phyloP scores from a whole-genome alignment of 2,329 filamentous ascomycete species.

The Claviceps paspali region DNA sequence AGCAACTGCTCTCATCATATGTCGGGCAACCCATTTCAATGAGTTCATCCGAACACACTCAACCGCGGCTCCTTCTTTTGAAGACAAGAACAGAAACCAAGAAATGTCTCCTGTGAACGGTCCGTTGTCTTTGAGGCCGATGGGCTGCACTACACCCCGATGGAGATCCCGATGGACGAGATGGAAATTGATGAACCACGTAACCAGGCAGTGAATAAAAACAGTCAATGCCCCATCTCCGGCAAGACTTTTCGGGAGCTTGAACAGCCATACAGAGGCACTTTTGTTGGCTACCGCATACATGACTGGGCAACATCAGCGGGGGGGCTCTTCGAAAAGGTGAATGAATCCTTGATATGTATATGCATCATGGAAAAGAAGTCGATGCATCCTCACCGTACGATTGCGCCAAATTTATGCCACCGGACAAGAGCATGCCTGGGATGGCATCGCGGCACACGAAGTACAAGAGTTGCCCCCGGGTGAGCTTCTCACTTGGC shows the following conservation, averaged over 20 bases:
- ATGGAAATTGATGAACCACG: slow-evolving; percentile 33
- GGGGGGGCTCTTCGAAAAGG: not conserved
- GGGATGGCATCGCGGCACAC: not conserved
- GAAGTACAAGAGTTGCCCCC: not conserved
- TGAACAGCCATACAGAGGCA: not conserved
- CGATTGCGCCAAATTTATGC: not conserved
- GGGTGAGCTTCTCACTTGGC: not conserved
- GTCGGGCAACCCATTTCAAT: slow-evolving; percentile 12
- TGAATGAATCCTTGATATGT: too few species aligned
- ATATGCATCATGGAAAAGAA: not conserved
- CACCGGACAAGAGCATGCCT: slow-evolving; percentile 1
- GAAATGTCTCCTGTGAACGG: slow-evolving; percentile 19
- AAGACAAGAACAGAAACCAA: slow-evolving; percentile 27
- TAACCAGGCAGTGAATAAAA: slow-evolving; percentile 33
- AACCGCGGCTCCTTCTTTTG: not conserved
- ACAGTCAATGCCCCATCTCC: slow-evolving; percentile 29
- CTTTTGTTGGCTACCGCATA: not conserved
- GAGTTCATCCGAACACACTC: slow-evolving; percentile 1
- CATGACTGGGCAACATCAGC: slow-evolving; percentile 1
- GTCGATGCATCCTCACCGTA: not conserved
- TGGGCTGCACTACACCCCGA: slow-evolving; percentile 28
- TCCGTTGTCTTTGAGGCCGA: slow-evolving; percentile 26
- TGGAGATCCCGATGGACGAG: slow-evolving; percentile 33
- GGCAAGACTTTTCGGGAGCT: not conserved
- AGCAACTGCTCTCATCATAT: slow-evolving; percentile 13